Evolutionary conservation across 2,329 filamentous ascomycete species (phyloP).

Genomic region (Mollisia scopiformis): DNA sequence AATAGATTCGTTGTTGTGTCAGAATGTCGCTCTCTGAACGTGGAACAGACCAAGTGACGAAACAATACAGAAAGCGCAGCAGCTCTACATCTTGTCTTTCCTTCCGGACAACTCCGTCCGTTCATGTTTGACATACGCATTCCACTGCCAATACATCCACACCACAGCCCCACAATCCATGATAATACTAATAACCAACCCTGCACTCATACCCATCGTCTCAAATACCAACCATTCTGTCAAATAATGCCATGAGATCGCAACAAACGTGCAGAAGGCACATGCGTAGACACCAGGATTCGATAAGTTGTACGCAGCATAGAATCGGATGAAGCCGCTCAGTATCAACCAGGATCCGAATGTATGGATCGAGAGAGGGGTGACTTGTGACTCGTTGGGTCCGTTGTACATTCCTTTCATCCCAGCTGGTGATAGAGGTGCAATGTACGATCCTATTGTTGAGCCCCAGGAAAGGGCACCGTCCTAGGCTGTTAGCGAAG

Average conservation of each 20-base stretch:
- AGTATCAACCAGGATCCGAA: conserved; percentile 73
- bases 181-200: conserved; percentile 57
- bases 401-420: conserved; percentile 54
- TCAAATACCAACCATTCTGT: conserved; percentile 80
- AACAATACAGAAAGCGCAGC: too few relatives aligned
- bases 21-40: too few relatives aligned
- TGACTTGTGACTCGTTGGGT: conserved; percentile 60
- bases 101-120: not conserved
- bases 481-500: not conserved
- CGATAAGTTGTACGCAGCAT: conserved; percentile 67
- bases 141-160: conserved; percentile 68
- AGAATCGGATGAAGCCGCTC: conserved; percentile 59
- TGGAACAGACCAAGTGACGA: too few relatives aligned
- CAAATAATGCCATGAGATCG: conserved; percentile 58
- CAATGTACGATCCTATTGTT: not conserved
- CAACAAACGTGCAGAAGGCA: conserved; percentile 60
- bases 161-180: conserved; percentile 48
- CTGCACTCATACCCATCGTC: conserved; percentile 65
- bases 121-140: not conserved
- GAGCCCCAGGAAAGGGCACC: not conserved
- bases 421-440: not conserved
- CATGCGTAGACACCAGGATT: conserved; percentile 61
- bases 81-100: too few relatives aligned
- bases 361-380: conserved; percentile 74
- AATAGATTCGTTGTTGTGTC: too few relatives aligned